Evolutionary conservation across 371 early-diverging fungal genomes (phyloP), one percentile per base, ranked within the genome.

Genomic region (Agmasoma carcini): DNA sequence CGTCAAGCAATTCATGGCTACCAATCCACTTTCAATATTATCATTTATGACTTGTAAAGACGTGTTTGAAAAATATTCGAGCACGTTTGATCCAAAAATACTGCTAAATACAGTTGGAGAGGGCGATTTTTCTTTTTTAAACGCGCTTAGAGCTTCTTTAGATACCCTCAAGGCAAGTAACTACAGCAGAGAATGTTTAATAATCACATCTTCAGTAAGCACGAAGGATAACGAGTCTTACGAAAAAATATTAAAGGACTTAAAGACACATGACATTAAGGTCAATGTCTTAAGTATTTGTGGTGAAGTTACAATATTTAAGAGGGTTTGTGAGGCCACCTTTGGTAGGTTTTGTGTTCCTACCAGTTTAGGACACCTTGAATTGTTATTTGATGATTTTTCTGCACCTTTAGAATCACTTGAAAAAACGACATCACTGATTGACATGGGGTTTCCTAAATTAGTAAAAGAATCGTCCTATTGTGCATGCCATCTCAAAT

Each of bases 401-500:
- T 45, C 50, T 14, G 33, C 46, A 25, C 73, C 73, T 14, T 22
- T 30, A 11, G 61, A 59, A 38, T 26, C 55, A 34, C 48, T 40
- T 15, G 46, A 49, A 31, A 51, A 54, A 22, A 51, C 40, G 2
- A 49, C 51, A 30, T 47, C 54, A 4, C 61, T 73, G 33, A 27
- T 66, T 0, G 58, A 61, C 31, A 29, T 73, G 33, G 73, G 73
- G 19, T 69, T 73, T 62, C 70, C 69, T 2, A 34, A 38, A 19
- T 11, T 38, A 4, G 38, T 59, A n/a, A 15, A 55, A 12, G 63
- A 73, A 30, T 23, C 22, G 20, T 38, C 41, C 11, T 47, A 69
- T n/a, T 73, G 73, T 59, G 68, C 59, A 9, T 73, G 73, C 53
- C 73, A 73, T 55, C 31, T 69, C 14, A 40, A 61, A 29, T 12